Percentiles rank a stretch among this genome's conserved stretches.
These are phyloP conservation scores for Chalciporus sphaerocephalus DNA, from an alignment of 768 basidiomycete genomes.

Conservation along the genomic window DNA sequence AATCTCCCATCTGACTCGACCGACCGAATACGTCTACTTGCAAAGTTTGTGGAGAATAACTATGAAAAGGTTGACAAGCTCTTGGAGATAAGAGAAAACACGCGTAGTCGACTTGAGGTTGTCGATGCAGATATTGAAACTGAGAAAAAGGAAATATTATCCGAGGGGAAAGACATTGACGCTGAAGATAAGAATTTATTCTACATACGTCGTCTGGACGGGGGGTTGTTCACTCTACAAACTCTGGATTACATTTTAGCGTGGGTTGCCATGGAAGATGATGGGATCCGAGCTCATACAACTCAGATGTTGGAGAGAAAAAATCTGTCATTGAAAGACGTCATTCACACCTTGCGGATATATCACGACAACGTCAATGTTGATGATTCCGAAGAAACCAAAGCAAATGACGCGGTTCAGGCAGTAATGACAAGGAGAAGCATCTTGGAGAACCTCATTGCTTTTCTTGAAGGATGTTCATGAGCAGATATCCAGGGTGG, in stretches of 20 bases:
- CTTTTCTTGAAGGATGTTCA: slow-evolving; percentile 45
- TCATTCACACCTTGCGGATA: slow-evolving; percentile 66
- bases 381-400: slow-evolving; percentile 31
- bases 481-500: slow-evolving; percentile 4
- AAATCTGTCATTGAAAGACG: slow-evolving; percentile 63
- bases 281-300: slow-evolving; percentile 84
- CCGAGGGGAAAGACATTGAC: slow-evolving; percentile 53
- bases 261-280: slow-evolving; percentile 97
- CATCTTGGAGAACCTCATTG: slow-evolving; percentile 65
- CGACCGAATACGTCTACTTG: slow-evolving; percentile 71
- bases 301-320: slow-evolving; percentile 71
- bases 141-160: slow-evolving; percentile 61
- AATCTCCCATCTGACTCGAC: slow-evolving; percentile 84
- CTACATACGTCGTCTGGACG: slow-evolving; percentile 85
- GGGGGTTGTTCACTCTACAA: slow-evolving; percentile 84
- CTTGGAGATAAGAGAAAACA: slow-evolving; percentile 77
- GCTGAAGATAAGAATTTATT: slow-evolving; percentile 67
- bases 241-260: slow-evolving; percentile 91
- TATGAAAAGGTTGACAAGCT: slow-evolving; percentile 96
- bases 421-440: slow-evolving; percentile 55
- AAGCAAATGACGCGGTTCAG: slow-evolving; percentile 27
- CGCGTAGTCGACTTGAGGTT: slow-evolving; percentile 52
- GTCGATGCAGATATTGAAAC: slow-evolving; percentile 64
- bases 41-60: slow-evolving; percentile 89
- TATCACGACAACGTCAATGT: slow-evolving; percentile 73